Evolutionary conservation across 441 rosid genomes (phyloP), one percentile per base, ranked within the genome.

Genomic region (Pelargonium myrrhifolium): DNA sequence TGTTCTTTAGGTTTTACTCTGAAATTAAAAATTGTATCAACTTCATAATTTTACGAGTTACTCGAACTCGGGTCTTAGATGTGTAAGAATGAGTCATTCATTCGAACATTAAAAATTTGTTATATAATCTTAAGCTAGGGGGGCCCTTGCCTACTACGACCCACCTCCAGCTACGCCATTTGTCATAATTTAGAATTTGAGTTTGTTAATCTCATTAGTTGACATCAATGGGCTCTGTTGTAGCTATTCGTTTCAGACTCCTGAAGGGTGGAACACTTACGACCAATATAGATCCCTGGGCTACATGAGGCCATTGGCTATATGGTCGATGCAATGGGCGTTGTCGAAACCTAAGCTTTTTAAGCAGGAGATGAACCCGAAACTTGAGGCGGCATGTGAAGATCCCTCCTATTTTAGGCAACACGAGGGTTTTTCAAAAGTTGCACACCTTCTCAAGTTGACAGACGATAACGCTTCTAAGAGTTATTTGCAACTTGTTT

Each of bases 271-370:
- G 93, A 87, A 74, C 72, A 71, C 78, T 0, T 62, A 67, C 5
- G 93, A 84, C 2, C 73, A 84, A 72, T 87, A 65, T 43, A 80
- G 93, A 55, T 82, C 88, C 42, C 79, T 87, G 1, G 84, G 89
- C 70, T 87, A 87, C 78, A 87, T 87, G 93, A 71, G 93, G 63
- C 93, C 93, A 0, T 71, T 87, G 76, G 86, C 93, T 55, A 84
- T 87, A 75, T 87, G 90, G 93, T 89, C 82, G 10, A 87, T 85
- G 78, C 93, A 87, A 20, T 85, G 88, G 88, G 93, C 93, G 62
- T 66, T 84, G 71, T 76, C 84, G 63, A 82, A 79, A 77, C 86
- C 83, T 1, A 65, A 78, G 60, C 80, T 68, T 21, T 66, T 51
- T 14, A 47, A 21, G 58, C 68, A 81, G 71, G 77, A 76, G 66